phyloP scores from a whole-genome alignment of 345 rosid genomes.

The Schrenkiella parvula region DNA sequence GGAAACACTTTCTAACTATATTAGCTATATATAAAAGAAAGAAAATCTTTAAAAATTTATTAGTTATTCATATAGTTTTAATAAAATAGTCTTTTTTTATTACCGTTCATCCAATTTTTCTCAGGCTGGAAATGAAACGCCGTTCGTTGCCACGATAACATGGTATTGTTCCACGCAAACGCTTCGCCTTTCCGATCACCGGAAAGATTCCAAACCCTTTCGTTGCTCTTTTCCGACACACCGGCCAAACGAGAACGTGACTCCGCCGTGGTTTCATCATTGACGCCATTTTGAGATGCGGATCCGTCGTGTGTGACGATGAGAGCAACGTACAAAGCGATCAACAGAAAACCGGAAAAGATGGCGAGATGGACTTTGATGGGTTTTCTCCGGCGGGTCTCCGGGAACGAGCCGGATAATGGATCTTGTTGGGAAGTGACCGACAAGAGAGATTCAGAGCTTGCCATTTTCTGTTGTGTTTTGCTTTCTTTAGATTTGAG shows the following conservation, averaged over 20 bases:
- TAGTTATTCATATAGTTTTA: neutral
- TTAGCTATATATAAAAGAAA: neutral
- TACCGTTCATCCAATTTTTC: slow-evolving; percentile 98
- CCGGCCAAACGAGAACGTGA: slow-evolving; percentile 51
- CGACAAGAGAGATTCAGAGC: slow-evolving; percentile 29
- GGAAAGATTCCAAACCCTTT: neutral
- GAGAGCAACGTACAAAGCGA: slow-evolving; percentile 34
- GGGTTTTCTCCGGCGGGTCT: slow-evolving; percentile 28
- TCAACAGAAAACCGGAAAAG: slow-evolving; percentile 35
- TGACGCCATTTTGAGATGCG: neutral
- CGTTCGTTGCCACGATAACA: slow-evolving; percentile 90
- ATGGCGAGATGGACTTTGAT: slow-evolving; percentile 20
- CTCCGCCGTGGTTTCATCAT: slow-evolving; percentile 21
- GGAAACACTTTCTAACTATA: neutral
- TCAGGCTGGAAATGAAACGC: slow-evolving; percentile 94
- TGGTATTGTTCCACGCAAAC: slow-evolving; percentile 73
- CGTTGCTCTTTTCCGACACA: slow-evolving; percentile 58
- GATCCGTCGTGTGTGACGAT: slow-evolving; percentile 27
- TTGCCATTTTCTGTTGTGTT: slow-evolving; percentile 24
- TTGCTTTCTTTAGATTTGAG: slow-evolving; percentile 15
- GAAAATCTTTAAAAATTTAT: neutral
- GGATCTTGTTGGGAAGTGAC: slow-evolving; percentile 25
- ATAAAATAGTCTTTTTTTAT: neutral
- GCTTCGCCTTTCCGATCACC: slow-evolving; percentile 4
- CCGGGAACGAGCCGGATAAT: slow-evolving; percentile 1